Conservation (phyloP, 208 protist species). For the Spongospora subterranea region DNA sequence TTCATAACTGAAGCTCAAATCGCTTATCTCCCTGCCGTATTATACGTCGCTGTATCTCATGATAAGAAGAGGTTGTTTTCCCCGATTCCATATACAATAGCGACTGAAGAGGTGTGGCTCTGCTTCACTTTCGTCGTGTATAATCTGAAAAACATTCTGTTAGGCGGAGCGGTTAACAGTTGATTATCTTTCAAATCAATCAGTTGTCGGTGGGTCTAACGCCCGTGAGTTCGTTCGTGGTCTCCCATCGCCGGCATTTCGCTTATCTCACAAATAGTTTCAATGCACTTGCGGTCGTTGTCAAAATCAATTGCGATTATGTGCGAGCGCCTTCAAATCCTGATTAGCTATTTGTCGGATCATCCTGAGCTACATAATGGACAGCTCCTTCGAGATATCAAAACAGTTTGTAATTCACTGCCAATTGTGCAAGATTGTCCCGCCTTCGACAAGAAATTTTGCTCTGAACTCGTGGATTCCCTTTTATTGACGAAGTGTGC, state of each 20-base stretch:
- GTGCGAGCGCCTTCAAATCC: not conserved
- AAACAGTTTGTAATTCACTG: not conserved
- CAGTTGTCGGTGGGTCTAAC: not conserved
- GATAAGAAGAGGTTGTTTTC: not conserved
- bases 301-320: conserved; percentile 6
- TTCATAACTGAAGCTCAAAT: not conserved
- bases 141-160: not conserved
- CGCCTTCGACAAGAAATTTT: not conserved
- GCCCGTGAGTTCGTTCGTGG: not conserved
- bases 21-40: not conserved
- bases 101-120: not conserved
- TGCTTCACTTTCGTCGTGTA: not conserved
- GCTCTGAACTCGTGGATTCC: not conserved
- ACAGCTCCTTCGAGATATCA: not conserved
- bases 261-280: not conserved
- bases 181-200: conserved; percentile 35
- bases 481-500: not conserved
- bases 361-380: not conserved
- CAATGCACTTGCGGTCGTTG: conserved; percentile 20
- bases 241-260: too few species aligned
- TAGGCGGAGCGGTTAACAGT: conserved; percentile 19
- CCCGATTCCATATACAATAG: not conserved
- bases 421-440: not conserved
- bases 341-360: not conserved
- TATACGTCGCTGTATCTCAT: not conserved